Evolutionary conservation across 345 rosid genomes (phyloP), one percentile per base, ranked within the genome.

Genomic region (Melastoma malabathricum): DNA sequence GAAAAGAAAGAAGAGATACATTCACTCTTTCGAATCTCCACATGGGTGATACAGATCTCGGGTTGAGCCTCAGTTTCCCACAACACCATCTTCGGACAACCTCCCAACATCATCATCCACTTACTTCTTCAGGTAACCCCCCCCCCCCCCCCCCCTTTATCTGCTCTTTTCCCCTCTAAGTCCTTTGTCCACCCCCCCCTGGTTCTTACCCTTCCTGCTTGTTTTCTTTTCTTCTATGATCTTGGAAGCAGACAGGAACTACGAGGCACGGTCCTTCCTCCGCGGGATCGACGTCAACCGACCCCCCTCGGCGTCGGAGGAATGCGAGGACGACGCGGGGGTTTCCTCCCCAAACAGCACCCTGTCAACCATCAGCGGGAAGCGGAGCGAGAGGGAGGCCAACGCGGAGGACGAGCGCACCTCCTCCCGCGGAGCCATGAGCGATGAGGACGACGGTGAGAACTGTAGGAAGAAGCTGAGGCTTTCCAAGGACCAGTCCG

Each of bases 321-420:
- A 81, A 55, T 77, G 80, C 48, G 93, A 85, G 16, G 93, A 89
- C 51, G 93, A 82, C 22, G 85, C 74, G 4, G 95, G 84, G 10
- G 87, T 75, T 15, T 85, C 95, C 7, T 89, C 95, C 0, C 97
- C 93, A 1, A 85, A 85, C 68, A 89, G 97, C 57, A 85, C 97
- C 38, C 60, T 89, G 46, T 89, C 97, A 10, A 82, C 84, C 65
- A 61, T 83, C 0, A 85, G 86, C 6, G 95, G 97, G 0, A 89
- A 82, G 62, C 75, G 93, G 54, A 85, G 82, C 54, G 97, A 80
- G 68, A 70, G 95, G 34, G 95, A 80, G 55, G 66, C 66, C 25
- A 76, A 73, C 58, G 78, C 75, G 43, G 84, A 80, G 0, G 94
- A 80, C 20, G 86, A 80, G 46, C 70, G 86, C 47, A 76, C 65